Evolutionary conservation across 768 basidiomycete genomes (phyloP).

Genomic region (Mycena belliarum): DNA sequence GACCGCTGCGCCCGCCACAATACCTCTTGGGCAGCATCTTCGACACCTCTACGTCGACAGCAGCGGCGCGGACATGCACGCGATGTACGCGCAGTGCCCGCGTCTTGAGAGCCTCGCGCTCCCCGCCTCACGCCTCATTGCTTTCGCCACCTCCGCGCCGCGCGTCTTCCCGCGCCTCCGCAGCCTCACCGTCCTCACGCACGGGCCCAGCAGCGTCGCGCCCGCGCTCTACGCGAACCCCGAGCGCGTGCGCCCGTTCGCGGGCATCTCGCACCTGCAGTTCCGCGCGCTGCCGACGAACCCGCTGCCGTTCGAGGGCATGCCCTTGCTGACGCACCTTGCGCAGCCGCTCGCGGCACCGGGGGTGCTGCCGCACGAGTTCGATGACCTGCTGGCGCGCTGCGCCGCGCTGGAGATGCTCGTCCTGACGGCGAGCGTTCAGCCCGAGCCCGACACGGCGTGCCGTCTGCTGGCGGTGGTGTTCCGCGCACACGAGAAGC

Average conservation of each 20-base stretch:
- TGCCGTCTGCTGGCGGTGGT: not conserved
- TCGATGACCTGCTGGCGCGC: not conserved
- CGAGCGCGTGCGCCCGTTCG: not conserved
- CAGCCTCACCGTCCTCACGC: not conserved
- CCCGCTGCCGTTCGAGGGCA: not conserved
- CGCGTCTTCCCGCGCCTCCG: not conserved
- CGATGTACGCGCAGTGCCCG: not conserved
- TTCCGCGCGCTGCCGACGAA: not conserved
- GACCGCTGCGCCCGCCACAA: not conserved
- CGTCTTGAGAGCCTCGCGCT: not conserved
- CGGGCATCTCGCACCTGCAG: not conserved
- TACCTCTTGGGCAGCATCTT: not conserved
- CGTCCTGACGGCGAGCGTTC: not conserved
- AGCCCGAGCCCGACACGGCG: not conserved
- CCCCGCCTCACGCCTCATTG: slow-evolving; percentile 1
- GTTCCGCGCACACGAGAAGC: not conserved
- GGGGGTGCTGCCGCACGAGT: not conserved
- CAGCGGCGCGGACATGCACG: not conserved
- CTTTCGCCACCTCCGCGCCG: not conserved
- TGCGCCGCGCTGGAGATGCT: not conserved
- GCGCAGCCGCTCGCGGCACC: not conserved
- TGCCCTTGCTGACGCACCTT: not conserved
- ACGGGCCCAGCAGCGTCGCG: not conserved
- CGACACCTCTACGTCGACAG: not conserved
- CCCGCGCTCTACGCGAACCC: not conserved